Evolutionary conservation across 1,139 yeast genomes (phyloP).

Genomic region (Debaryomyces robertsiae): DNA sequence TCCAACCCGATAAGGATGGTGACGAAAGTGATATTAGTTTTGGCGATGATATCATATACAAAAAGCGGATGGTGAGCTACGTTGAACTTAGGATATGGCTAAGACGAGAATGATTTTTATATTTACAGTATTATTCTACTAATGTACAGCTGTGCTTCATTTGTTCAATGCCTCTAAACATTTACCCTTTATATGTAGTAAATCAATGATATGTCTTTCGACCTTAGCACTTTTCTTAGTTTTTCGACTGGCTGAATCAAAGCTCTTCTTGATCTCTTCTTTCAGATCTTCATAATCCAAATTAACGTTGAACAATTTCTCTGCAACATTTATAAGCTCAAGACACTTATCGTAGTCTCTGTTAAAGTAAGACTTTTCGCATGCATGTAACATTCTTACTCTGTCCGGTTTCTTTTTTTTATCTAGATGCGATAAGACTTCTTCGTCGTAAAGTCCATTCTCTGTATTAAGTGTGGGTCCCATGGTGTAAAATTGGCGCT

Average conservation of each 20-base stretch:
- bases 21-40: conserved; percentile 22
- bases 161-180: conserved; percentile 30
- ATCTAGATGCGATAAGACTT: conserved; percentile 25
- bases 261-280: conserved; percentile 25
- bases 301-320: conserved; percentile 32
- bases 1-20: conserved; percentile 20
- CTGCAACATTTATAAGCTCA: conserved; percentile 31
- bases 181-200: conserved; percentile 42
- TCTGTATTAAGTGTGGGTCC: conserved; percentile 57
- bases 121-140: too few relatives aligned
- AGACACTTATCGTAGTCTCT: conserved; percentile 49
- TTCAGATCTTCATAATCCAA: conserved; percentile 29
- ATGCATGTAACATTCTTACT: conserved; percentile 39
- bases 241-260: conserved; percentile 27
- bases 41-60: conserved; percentile 42
- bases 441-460: conserved; percentile 44
- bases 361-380: conserved; percentile 54
- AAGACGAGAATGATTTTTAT: conserved; percentile 26
- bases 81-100: conserved; percentile 57
- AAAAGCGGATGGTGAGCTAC: conserved; percentile 58
- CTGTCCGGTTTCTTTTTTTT: conserved; percentile 36
- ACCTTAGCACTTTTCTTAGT: conserved; percentile 37
- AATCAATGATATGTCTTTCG: conserved; percentile 50
- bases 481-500: conserved; percentile 37
- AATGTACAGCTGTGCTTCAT: neutral